Evolutionary conservation across 2,329 filamentous ascomycete species (phyloP), one percentile per base, ranked within the genome.

Genomic region (Fusarium scirpi): DNA sequence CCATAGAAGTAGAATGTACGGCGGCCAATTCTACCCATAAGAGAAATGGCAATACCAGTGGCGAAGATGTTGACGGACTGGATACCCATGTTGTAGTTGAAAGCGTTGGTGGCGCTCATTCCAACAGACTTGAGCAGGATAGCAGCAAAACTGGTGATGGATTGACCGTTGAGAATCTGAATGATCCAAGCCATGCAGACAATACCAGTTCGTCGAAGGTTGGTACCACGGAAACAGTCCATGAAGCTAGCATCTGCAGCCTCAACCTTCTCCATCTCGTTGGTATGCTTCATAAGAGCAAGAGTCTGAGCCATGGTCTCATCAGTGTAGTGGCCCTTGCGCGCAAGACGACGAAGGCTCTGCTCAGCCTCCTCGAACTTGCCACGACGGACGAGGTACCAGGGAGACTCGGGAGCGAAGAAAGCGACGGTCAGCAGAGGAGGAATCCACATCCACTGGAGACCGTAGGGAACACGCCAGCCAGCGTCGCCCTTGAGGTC

Each of bases 121-220:
- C 86, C 86, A 11, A 85, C 84, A 58, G 86, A 83, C 53, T 82
- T 76, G 56, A 88, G 83, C 65, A 83, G 79, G 65, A 88, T 86
- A 3, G 85, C 85, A 4, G 85, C 86, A 65, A 85, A 88, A 27
- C 82, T 81, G 46, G 84, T 86, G 73, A 89, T 86, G 3, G 85
- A 84, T 70, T 86, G 70, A 11, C 78, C 79, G 56, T 77, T 78
- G 16, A 80, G 72, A 2, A 76, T 74, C 68, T 80, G 78, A 9
- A 78, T 77, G 8, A 74, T 61, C 78, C 76, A 66, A 18, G 78
- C 75, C 13, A 84, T 79, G 6, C 84, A 82, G 6, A 81, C 74
- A 44, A 75, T 15, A 70, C 76, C 75, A 1, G 80, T 81, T 30
- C 81, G 74, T 4, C 80, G 77, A n/a, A 80, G 69, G 62, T 85